Evolutionary conservation across 2,329 filamentous ascomycete genomes (phyloP), one percentile per base, ranked within the genome.

Genomic region (Sphaerulina musiva): DNA sequence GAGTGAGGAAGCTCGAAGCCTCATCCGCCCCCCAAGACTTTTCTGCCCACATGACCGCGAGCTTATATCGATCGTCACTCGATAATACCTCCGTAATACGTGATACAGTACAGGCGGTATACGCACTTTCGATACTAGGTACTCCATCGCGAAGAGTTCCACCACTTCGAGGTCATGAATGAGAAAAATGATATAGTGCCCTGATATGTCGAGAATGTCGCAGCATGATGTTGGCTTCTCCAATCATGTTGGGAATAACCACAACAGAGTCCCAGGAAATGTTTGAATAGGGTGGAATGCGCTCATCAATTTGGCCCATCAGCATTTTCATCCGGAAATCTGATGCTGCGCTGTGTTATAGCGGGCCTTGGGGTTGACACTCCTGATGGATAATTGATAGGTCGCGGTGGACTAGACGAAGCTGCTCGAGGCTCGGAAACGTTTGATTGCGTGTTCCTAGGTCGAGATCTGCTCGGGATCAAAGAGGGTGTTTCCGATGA

Each of bases 401-500:
- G 34, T n/a, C 34, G 34, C 7, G 34, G 34, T 34, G 53, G 23
- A 34, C 42, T 41, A 46, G 41, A 45, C 36, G 41, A 36, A 26
- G 17, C 41, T 10, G 26, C 38, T 2, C 29, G 26, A 38, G 43
- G 10, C 39, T 32, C 12, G 20, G 49, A 12, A 31, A 45, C 7
- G 43, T 43, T 17, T 29, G 51, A 9, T 17, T 36, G 44, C 4
- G 36, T 8, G 32, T 12, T 36, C 32, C 49, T 41, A 4, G 48
- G 43, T 26, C 56, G 49, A 17, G 51, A 43, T 26, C 51, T 46
- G 17, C 61, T 66, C 10, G 52, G 58, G 6, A 53, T 66, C 0
- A 52, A 55, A 6, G 65, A 65, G n/a, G 60, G 62, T 10, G 68
- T 59, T 29, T 69, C 72, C 4, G 69, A 73, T 49, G 74, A 80